These are phyloP conservation scores for Panellus pusillus DNA, from an alignment of 768 basidiomycete genomes.

Conservation along the genomic window DNA sequence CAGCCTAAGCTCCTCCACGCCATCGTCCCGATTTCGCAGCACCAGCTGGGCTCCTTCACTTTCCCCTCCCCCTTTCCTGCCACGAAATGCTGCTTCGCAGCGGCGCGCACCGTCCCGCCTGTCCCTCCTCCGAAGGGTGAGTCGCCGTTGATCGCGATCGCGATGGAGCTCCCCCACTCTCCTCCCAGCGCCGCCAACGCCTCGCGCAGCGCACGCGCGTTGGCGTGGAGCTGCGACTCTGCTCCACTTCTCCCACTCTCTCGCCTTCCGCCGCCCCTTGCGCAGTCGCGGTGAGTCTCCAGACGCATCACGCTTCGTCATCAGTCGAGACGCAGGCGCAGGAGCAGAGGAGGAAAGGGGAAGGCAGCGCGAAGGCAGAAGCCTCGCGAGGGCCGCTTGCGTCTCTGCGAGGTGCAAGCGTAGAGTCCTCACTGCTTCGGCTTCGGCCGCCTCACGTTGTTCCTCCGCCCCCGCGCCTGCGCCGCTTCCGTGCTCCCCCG, in stretches of 20 bases:
- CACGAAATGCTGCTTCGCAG: no score
- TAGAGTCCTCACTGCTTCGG: neutral
- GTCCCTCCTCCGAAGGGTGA: neutral
- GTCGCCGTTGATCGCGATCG: neutral
- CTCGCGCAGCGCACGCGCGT: neutral
- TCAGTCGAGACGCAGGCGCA: no score
- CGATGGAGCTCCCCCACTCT: conserved; percentile 4
- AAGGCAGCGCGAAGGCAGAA: neutral
- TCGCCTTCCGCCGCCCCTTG: no score
- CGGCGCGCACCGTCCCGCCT: no score
- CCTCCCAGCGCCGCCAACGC: conserved; percentile 5
- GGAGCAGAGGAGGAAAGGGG: neutral
- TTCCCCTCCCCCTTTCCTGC: no score
- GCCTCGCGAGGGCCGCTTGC: conserved; percentile 2
- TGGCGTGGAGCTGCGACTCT: neutral
- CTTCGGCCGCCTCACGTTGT: neutral
- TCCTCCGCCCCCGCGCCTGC: neutral
- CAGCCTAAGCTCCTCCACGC: neutral
- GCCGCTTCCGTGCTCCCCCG: no score
- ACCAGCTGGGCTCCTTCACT: neutral
- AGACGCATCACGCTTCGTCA: no score
- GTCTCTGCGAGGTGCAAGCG: conserved; percentile 1
- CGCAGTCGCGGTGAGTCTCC: no score
- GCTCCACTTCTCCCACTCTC: no score
- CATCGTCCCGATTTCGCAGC: neutral